Evolutionary conservation across 352 stramenopile species (phyloP), one percentile per base, ranked within the genome.

Genomic region (Pythium brassicae): DNA sequence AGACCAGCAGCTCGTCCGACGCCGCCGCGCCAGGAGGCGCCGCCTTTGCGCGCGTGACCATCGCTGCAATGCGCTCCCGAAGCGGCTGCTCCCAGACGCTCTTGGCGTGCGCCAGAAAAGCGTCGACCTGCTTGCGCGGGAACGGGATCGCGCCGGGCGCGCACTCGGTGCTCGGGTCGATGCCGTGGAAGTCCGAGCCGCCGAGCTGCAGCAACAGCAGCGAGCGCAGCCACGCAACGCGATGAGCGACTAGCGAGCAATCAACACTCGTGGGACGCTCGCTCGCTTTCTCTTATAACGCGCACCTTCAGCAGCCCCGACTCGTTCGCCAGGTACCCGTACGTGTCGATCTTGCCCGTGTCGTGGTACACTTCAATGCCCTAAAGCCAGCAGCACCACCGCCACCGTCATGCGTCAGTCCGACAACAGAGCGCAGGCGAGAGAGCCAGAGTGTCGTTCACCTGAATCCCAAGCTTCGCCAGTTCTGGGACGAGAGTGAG

Each of bases 321-420:
- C 63, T 94, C 84, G 26, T 69, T 81, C n/a, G 84, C 84, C 22
- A 91, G 66, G 9, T 63, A 65, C 10, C 82, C 79, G 63, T 94
- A 94, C 65, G 87, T 77, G 58, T 92, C 78, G 56, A 94, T 88
- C 62, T 92, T 94, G 54, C 66, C 73, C 12, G 64, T 76, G 52
- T 92, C 83, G 54, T 92, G 81, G 53, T 87, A 94, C 25, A 94
- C 84, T 44, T 94, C 84, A 17, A 94, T 63, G 32, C 84, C 84
- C 78, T 94, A 56, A n/a, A n/a, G n/a, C n/a, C n/a, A n/a, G n/a
- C 10, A 22, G n/a, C 10, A 2, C 15, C 37, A 43, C 5, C 37
- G 40, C 35, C 23, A 23, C 46, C 6, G 23, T 22, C 39, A 45
- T 4, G 34, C 4, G 44, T 40, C 2, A 59, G 39, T 14, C 39